Evolutionary conservation across 2,329 filamentous ascomycete species (phyloP).

Genomic region (Sclerotinia subarctica): DNA sequence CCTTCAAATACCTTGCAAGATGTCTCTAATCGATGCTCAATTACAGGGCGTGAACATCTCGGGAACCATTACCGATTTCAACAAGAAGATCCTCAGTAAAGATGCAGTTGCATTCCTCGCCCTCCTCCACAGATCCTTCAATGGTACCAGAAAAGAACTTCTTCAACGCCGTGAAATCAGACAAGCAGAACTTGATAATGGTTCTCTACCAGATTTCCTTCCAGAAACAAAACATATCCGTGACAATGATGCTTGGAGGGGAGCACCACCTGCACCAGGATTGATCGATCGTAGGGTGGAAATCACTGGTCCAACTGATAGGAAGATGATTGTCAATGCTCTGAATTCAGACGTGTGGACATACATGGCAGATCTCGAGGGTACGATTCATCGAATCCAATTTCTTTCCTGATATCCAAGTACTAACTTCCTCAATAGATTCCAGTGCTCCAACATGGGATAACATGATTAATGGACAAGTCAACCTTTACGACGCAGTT

Average conservation of each 20-base stretch:
- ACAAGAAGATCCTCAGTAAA: conserved; percentile 88
- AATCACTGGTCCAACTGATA: conserved; percentile 94
- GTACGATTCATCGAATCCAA: conserved; percentile 47
- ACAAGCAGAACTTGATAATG: conserved; percentile 91
- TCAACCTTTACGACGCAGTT: conserved; percentile 96
- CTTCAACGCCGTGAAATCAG: conserved; percentile 81
- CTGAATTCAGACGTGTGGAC: conserved; percentile 96
- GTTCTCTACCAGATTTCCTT: conserved; percentile 85
- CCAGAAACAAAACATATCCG: conserved; percentile 94
- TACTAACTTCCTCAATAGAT: conserved; percentile 52
- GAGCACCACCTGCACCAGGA: conserved; percentile 84
- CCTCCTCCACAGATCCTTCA: conserved; percentile 92
- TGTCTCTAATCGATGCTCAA: conserved; percentile 71
- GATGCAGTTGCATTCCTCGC: conserved; percentile 89
- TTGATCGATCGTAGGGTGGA: conserved; percentile 91
- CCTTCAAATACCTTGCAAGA: conserved; percentile 38
- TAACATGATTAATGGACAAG: conserved; percentile 98
- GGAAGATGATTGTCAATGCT: conserved; percentile 99
- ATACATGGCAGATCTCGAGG: conserved; percentile 99
- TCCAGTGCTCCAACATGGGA: conserved; percentile 96
- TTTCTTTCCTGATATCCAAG: not conserved
- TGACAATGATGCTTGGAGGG: conserved; percentile 91
- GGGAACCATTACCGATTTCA: conserved; percentile 71
- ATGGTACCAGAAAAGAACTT: conserved; percentile 79
- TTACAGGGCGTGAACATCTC: conserved; percentile 87